Evolutionary conservation across 768 basidiomycete species (phyloP).

Genomic region (Serendipita indica): DNA sequence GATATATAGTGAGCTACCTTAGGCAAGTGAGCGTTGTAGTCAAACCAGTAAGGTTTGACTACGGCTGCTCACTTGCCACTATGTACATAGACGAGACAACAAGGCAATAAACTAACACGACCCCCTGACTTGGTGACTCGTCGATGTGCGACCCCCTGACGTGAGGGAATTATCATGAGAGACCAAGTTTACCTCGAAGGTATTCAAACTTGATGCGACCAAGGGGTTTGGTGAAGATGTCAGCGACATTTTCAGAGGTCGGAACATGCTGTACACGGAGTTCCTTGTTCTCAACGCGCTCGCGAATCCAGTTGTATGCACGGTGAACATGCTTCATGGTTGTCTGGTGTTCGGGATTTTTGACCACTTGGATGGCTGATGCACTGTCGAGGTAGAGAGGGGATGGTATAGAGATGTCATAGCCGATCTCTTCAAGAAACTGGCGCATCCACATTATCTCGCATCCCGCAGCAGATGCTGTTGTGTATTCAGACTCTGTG

Average conservation of each 20-base stretch:
- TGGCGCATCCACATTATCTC: slow-evolving; percentile 18
- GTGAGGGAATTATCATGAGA: not conserved
- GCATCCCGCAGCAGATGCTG: slow-evolving; percentile 12
- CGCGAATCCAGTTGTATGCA: slow-evolving; percentile 19
- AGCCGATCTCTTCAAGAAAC: slow-evolving; percentile 15
- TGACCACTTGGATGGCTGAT: slow-evolving; percentile 20
- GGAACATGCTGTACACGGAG: not conserved
- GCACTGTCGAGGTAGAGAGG: slow-evolving; percentile 26
- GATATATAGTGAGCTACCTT: no score
- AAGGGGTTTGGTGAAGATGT: slow-evolving; percentile 5
- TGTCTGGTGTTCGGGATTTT: slow-evolving; percentile 21
- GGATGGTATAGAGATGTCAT: slow-evolving; percentile 13
- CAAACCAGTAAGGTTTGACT: no score
- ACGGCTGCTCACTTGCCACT: no score
- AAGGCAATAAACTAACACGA: slow-evolving; percentile 1
- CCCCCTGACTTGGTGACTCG: not conserved
- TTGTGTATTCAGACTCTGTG: slow-evolving; percentile 21
- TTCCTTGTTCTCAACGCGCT: not conserved
- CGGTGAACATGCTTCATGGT: slow-evolving; percentile 24
- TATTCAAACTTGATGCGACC: not conserved
- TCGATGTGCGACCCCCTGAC: not conserved
- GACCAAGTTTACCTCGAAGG: not conserved
- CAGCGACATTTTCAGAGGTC: not conserved
- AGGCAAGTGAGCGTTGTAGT: no score
- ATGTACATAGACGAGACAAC: no score